Conservation (phyloP, 163 green algal species). For the Trebouxiophyceae sp. region DNA sequence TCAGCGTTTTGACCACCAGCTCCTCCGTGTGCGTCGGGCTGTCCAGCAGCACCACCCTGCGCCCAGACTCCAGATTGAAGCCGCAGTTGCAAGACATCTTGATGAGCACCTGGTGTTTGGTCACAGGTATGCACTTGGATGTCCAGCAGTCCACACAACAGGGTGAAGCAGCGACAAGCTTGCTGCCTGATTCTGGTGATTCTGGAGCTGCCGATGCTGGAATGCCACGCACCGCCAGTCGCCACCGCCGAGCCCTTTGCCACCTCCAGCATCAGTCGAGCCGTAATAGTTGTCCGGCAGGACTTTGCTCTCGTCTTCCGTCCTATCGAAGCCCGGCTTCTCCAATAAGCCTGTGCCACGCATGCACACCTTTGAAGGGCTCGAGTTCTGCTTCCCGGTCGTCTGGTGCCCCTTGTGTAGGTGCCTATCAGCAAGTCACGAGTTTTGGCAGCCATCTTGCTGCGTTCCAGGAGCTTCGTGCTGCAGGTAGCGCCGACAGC, state of each 20-base stretch:
- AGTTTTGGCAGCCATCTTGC: no score
- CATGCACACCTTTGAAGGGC: no score
- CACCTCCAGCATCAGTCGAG: background rate
- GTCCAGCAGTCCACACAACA: no score
- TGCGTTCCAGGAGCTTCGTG: no score
- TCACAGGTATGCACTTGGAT: no score
- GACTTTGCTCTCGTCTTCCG: background rate
- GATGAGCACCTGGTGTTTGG: no score
- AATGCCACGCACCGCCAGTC: slow-evolving; percentile 16
- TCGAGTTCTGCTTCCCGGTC: no score
- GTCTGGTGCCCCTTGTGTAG: no score
- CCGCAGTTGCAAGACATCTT: no score
- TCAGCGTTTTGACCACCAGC: slow-evolving; percentile 40
- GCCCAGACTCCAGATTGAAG: background rate
- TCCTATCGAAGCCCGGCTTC: slow-evolving; percentile 6
- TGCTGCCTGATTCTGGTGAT: background rate
- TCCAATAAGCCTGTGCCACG: slow-evolving; percentile 10
- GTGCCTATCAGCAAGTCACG: no score
- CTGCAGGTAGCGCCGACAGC: no score
- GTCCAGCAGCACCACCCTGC: slow-evolving; percentile 51
- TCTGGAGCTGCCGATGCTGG: background rate
- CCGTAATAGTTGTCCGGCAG: slow-evolving; percentile 8
- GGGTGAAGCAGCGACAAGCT: background rate
- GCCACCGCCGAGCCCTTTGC: slow-evolving; percentile 30
- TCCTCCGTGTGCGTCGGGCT: slow-evolving; percentile 41